Conservation (phyloP, 2,329 filamentous ascomycete genomes). For the Aspergillus amoenus region DNA sequence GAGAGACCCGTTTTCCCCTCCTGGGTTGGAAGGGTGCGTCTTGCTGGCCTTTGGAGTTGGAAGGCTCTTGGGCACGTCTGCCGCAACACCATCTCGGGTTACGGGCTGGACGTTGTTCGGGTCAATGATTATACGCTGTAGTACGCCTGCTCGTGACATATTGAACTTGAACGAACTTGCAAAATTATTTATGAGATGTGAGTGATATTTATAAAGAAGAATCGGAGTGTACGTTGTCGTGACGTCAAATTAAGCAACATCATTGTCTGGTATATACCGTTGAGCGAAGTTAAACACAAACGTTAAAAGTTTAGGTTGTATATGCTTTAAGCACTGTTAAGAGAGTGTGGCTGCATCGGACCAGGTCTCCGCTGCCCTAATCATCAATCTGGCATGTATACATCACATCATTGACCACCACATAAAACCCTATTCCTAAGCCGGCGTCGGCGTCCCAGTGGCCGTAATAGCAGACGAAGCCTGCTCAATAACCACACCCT, state of each 20-base stretch:
- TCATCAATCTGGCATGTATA: neutral
- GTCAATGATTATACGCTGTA: conserved; percentile 29
- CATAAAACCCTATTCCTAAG: neutral
- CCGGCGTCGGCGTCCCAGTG: conserved; percentile 6
- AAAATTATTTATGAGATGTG: too few relatives aligned
- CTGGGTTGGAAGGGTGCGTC: conserved; percentile 38
- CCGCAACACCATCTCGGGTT: conserved; percentile 36
- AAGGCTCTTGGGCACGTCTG: conserved; percentile 31
- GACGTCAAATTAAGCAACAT: neutral
- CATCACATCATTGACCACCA: neutral
- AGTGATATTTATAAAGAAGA: too few relatives aligned
- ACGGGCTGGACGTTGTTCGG: conserved; percentile 37
- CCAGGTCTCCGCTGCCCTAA: too few relatives aligned
- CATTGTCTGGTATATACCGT: neutral
- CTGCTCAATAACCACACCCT: conserved; percentile 13
- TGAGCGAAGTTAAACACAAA: too few relatives aligned
- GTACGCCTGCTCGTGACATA: neutral
- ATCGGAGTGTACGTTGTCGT: neutral
- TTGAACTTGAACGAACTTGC: too few relatives aligned
- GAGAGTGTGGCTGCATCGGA: neutral
- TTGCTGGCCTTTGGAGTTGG: conserved; percentile 48
- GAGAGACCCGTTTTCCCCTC: conserved; percentile 36
- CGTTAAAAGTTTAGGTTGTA: neutral
- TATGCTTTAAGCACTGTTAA: neutral
- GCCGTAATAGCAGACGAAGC: conserved; percentile 17